A percentile compares a stretch with the other conserved stretches of the same genome.
Conservation (phyloP, 139 green algal genomes). For the Coelastrella sp. region DNA sequence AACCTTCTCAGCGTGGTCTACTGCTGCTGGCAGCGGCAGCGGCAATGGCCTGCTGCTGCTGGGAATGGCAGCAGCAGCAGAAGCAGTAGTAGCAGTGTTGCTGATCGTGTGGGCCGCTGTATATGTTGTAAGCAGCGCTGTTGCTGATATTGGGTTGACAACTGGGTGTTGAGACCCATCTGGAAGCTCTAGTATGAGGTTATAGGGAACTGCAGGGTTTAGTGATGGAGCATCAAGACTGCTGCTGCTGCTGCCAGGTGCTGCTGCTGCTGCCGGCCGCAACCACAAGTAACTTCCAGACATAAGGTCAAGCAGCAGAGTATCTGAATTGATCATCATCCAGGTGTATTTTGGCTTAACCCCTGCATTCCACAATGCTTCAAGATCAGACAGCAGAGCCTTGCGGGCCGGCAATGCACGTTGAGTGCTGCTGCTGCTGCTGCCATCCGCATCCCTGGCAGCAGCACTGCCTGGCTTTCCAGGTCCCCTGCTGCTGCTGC, state of each 20-base stretch:
- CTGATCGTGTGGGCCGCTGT: not conserved
- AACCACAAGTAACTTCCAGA: conserved; percentile 37
- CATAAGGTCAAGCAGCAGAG: conserved; percentile 32
- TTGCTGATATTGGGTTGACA: not conserved
- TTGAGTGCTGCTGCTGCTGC: conserved; percentile 7
- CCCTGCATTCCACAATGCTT: not conserved
- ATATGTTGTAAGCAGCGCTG: not conserved
- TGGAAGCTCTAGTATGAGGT: conserved; percentile 25
- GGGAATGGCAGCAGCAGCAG: not conserved
- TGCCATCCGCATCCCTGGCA: not conserved
- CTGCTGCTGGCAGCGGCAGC: conserved; percentile 26
- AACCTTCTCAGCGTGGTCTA: conserved; percentile 9
- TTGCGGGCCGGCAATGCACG: conserved; percentile 11
- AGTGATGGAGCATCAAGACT: not conserved
- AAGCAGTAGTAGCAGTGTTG: too few relatives aligned
- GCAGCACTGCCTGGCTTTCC: not conserved
- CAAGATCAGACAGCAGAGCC: conserved; percentile 13
- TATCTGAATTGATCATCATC: conserved; percentile 1
- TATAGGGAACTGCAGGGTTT: not conserved
- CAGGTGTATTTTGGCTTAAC: conserved; percentile 26
- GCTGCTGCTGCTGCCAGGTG: conserved; percentile 30
- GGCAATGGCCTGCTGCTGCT: not conserved
- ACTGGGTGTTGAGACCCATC: not conserved
- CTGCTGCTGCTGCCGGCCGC: not conserved
- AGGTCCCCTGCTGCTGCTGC: not conserved